Evolutionary conservation across 2,329 filamentous ascomycete species (phyloP).

Genomic region (Aciculosporium take): DNA sequence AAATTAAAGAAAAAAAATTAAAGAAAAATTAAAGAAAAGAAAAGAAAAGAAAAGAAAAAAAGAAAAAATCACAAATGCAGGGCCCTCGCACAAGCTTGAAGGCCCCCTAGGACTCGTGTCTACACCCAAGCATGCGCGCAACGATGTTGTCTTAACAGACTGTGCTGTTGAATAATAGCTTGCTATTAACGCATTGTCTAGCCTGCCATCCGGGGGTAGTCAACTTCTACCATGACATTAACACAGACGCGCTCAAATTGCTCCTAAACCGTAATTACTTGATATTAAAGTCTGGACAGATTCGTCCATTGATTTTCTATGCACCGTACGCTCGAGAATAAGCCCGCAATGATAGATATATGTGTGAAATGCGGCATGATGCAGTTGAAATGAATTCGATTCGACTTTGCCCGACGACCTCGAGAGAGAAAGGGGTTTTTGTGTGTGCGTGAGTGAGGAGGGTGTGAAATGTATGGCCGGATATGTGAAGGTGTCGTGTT

Average conservation of each 20-base stretch:
- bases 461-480: neutral
- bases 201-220: neutral
- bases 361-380: neutral
- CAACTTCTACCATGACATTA: neutral
- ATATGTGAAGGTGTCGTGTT: neutral
- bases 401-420: neutral
- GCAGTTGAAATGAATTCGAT: neutral
- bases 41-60: no score
- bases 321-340: constrained; percentile 2
- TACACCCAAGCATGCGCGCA: neutral
- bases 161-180: neutral
- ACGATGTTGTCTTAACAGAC: neutral
- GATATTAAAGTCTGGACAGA: neutral
- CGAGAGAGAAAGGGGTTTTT: no score
- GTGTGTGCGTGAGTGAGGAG: neutral
- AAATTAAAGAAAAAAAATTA: no score
- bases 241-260: neutral
- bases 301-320: constrained; percentile 1
- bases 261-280: neutral
- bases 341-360: constrained; percentile 1
- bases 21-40: no score
- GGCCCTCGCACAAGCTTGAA: no score
- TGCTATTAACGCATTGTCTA: neutral
- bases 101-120: no score
- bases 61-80: no score